A percentile compares a stretch with the other conserved stretches of the same genome.
phyloP scores from a whole-genome alignment of 176 grass and related monocot genomes.

The Carex cristatella region DNA sequence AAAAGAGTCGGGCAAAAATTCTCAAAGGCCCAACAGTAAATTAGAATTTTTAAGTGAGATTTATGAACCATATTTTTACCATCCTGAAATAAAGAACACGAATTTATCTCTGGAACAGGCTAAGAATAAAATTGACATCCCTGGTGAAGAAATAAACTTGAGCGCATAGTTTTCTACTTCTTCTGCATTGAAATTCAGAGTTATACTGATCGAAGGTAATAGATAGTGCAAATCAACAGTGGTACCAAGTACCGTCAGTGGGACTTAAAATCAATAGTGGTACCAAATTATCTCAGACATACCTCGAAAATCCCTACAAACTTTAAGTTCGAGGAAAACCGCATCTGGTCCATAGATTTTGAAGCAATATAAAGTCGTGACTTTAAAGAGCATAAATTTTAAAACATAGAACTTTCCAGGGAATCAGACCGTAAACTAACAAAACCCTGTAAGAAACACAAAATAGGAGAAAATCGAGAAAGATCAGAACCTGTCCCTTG shows the following conservation, averaged over 20 bases:
- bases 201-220: neutral
- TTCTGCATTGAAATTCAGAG: neutral
- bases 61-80: neutral
- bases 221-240: neutral
- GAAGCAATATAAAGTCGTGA: neutral
- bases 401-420: neutral
- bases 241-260: neutral
- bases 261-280: neutral
- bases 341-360: neutral
- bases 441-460: neutral
- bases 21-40: neutral
- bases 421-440: neutral
- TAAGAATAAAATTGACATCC: neutral
- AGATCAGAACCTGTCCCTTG: slow-evolving; percentile 54
- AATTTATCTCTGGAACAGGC: neutral
- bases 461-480: neutral
- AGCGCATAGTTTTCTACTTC: neutral
- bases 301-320: neutral
- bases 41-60: neutral
- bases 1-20: neutral
- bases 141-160: neutral
- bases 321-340: neutral
- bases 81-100: neutral
- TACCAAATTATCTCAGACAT: neutral
- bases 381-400: neutral